These are phyloP conservation scores for Hamigera avellanea DNA, from an alignment of 495 filamentous ascomycete species.

Conservation along the genomic window DNA sequence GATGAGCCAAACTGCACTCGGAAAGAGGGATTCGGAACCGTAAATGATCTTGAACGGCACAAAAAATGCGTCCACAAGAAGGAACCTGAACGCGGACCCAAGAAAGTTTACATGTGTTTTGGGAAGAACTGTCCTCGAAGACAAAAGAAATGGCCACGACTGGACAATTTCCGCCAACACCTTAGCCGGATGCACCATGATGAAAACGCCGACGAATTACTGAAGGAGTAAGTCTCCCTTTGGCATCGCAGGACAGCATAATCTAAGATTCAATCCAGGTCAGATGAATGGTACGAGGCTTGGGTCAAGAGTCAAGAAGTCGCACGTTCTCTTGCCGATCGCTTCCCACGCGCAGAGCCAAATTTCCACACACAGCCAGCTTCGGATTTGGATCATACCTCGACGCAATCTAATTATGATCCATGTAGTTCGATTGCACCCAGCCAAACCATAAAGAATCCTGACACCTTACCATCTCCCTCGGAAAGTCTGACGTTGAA, in stretches of 20 bases:
- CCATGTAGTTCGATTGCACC: no score
- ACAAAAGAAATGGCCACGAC: constrained; percentile 71
- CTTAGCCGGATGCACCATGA: constrained; percentile 64
- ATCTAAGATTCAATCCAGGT: constrained; percentile 8
- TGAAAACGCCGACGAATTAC: constrained; percentile 38
- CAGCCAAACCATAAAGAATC: no score
- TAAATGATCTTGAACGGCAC: constrained; percentile 70
- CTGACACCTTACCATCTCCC: not conserved
- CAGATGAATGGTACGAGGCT: constrained; percentile 29
- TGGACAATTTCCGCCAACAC: constrained; percentile 89
- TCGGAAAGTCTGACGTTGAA: constrained; percentile 1
- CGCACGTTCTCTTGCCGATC: not conserved
- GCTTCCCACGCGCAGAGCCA: not conserved
- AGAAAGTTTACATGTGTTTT: constrained; percentile 56
- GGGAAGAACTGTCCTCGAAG: constrained; percentile 51
- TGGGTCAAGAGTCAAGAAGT: not conserved
- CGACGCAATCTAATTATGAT: no score
- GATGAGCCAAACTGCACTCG: constrained; percentile 45
- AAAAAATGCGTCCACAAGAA: constrained; percentile 56
- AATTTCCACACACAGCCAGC: no score
- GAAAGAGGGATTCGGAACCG: constrained; percentile 63
- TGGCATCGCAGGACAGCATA: no score
- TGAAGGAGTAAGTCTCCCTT: constrained; percentile 36
- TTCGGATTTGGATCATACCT: no score
- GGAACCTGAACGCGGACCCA: constrained; percentile 37